Evolutionary conservation across 208 protist species (phyloP), one percentile per base, ranked within the genome.

Genomic region (Naegleria gruberi): DNA sequence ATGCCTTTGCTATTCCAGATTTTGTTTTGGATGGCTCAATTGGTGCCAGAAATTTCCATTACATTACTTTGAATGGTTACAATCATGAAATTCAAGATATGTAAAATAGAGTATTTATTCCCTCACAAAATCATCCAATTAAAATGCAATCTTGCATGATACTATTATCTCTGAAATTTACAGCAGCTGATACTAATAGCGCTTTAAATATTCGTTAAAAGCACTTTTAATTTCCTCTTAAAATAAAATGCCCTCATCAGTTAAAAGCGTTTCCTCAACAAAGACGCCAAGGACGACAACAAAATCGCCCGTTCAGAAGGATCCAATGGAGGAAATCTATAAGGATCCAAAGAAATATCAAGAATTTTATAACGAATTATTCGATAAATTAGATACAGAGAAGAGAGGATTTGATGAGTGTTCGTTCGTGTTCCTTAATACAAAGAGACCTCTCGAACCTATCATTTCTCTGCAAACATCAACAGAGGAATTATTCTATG

Each of bases 1-100:
- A 95, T 77, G 93, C 92, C 47, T 95, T 95, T 82, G 91, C 90
- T 74, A 93, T 95, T 86, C 93, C 93, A 26, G 86, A 94, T 90
- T 90, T 92, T 90, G 46, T 93, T 34, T 55, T 94, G 2, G 86
- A 57, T 51, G 91, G 92, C 26, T 91, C 93, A 30, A 95, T 95
- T n/a, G 93, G 84, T 30, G 26, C 12, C 6, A 46, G 83, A 5
- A 87, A 87, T 6, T 5, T 23, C 1, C 37, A 87, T 55, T 55
- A 87, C 55, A 43, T 87, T 41, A 43, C 17, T 77, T 37, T 77
- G 17, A 77, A 77, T 77, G 65, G 65, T 37, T 77, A 77, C 26
- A 77, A 77, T 26, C 65, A 77, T n/a, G n/a, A 77, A 77, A 77
- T 77, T 77, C 6, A 37, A 37, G 65, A 77, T 77, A 6, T 77